Evolutionary conservation across 2,329 filamentous ascomycete genomes (phyloP).

Genomic region (Aureobasidium sp.): DNA sequence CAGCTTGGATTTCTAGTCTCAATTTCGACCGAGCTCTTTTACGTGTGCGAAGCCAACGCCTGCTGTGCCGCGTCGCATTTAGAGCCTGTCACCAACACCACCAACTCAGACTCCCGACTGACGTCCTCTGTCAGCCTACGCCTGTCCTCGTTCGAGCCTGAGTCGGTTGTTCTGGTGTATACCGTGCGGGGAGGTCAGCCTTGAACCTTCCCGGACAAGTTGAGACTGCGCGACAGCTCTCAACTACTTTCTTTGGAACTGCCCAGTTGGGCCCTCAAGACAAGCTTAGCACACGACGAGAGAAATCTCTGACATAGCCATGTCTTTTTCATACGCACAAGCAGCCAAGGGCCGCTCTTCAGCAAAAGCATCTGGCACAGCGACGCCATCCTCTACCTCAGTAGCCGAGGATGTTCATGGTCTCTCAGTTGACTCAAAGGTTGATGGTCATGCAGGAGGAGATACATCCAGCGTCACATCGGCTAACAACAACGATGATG

Average conservation of each 20-base stretch:
- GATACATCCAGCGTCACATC: slow-evolving; percentile 33
- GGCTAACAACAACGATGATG: slow-evolving; percentile 55
- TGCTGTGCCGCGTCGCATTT: slow-evolving; percentile 1
- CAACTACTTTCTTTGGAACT: slow-evolving; percentile 13
- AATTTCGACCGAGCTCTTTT: background rate
- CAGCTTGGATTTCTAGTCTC: background rate
- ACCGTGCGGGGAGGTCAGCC: slow-evolving; percentile 14
- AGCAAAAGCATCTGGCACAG: slow-evolving; percentile 36
- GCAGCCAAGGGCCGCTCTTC: slow-evolving; percentile 73
- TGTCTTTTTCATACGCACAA: slow-evolving; percentile 82
- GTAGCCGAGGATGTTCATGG: slow-evolving; percentile 30
- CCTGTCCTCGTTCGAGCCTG: background rate
- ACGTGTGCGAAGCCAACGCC: slow-evolving; percentile 6
- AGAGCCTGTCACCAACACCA: background rate
- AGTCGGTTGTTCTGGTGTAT: background rate
- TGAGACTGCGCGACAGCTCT: slow-evolving; percentile 13
- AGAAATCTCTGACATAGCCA: slow-evolving; percentile 29
- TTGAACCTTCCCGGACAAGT: slow-evolving; percentile 16
- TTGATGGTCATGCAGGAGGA: slow-evolving; percentile 21
- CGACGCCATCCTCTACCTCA: slow-evolving; percentile 37
- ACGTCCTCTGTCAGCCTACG: slow-evolving; percentile 2
- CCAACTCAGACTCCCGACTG: background rate
- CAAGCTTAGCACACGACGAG: slow-evolving; percentile 81
- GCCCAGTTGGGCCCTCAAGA: slow-evolving; percentile 39
- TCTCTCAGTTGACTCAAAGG: slow-evolving; percentile 27